phyloP scores from a whole-genome alignment of 2,329 filamentous ascomycete genomes.

The Mycogone perniciosa region DNA sequence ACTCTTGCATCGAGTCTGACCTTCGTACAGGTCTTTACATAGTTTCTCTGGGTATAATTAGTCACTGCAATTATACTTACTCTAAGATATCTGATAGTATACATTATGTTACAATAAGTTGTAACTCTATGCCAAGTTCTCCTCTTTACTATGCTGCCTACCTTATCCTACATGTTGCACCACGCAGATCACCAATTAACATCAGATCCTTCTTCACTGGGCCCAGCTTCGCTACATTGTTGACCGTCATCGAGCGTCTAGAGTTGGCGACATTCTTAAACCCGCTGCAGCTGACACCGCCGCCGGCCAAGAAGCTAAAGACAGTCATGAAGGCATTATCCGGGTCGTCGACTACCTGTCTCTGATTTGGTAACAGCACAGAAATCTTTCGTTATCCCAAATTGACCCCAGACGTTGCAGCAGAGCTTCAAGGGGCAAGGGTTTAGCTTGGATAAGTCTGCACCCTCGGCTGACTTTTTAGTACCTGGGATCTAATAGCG shows the following conservation, averaged over 20 bases:
- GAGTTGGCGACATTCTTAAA: neutral
- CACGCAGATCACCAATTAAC: too few species aligned
- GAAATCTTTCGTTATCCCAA: conserved; percentile 38
- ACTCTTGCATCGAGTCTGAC: too few species aligned
- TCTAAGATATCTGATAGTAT: too few species aligned
- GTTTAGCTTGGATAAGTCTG: conserved; percentile 33
- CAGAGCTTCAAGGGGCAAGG: conserved; percentile 39
- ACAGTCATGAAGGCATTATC: conserved; percentile 22
- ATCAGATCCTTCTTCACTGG: too few species aligned
- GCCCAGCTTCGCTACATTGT: neutral
- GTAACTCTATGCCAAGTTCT: too few species aligned
- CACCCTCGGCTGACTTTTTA: conserved; percentile 17
- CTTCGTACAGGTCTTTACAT: too few species aligned
- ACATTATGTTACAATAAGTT: too few species aligned
- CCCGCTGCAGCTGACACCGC: conserved; percentile 7
- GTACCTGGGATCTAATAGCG: conserved; percentile 36
- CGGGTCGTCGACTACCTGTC: conserved; percentile 23
- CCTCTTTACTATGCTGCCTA: too few species aligned
- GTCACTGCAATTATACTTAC: too few species aligned
- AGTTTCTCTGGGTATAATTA: too few species aligned
- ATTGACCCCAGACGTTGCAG: conserved; percentile 39
- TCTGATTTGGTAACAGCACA: conserved; percentile 28
- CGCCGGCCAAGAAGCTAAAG: conserved; percentile 15
- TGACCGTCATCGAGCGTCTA: neutral
- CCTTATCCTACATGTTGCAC: too few species aligned